Conservation (phyloP, 1,284 basidiomycete species). For the Lentinula novae-zelandiae region DNA sequence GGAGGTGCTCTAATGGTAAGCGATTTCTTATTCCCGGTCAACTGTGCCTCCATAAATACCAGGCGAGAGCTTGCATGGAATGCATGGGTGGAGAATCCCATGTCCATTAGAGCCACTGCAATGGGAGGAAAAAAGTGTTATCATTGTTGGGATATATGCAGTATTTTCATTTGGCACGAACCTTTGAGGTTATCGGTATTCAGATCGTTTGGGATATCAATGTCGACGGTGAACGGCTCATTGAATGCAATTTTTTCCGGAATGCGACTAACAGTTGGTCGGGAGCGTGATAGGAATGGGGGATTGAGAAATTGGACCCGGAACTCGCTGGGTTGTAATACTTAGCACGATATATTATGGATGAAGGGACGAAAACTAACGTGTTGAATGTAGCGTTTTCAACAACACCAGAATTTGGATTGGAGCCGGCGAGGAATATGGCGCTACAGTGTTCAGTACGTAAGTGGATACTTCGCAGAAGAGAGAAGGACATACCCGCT, state of each 20-base stretch:
- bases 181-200: slow-evolving; percentile 31
- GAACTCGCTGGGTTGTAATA: slow-evolving; percentile 36
- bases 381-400: slow-evolving; percentile 24
- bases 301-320: slow-evolving; percentile 45
- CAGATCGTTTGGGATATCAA: slow-evolving; percentile 26
- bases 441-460: slow-evolving; percentile 21
- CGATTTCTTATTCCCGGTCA: slow-evolving; percentile 30
- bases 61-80: slow-evolving; percentile 42
- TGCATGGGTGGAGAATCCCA: slow-evolving; percentile 45
- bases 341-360: not conserved
- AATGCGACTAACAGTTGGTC: slow-evolving; percentile 32
- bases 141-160: not conserved
- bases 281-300: slow-evolving; percentile 34
- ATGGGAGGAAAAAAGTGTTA: not conserved
- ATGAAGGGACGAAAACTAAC: slow-evolving; percentile 17
- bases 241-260: slow-evolving; percentile 39
- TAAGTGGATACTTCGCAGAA: not conserved
- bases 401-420: slow-evolving; percentile 39
- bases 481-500: slow-evolving; percentile 23
- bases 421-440: slow-evolving; percentile 46
- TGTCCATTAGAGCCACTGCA: slow-evolving; percentile 41
- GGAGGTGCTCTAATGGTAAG: slow-evolving; percentile 41
- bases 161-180: slow-evolving; percentile 14
- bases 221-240: slow-evolving; percentile 31
- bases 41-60: slow-evolving; percentile 40